These are phyloP conservation scores for Aspergillus homomorphus DNA, from an alignment of 495 filamentous ascomycete genomes.

Conservation along the genomic window DNA sequence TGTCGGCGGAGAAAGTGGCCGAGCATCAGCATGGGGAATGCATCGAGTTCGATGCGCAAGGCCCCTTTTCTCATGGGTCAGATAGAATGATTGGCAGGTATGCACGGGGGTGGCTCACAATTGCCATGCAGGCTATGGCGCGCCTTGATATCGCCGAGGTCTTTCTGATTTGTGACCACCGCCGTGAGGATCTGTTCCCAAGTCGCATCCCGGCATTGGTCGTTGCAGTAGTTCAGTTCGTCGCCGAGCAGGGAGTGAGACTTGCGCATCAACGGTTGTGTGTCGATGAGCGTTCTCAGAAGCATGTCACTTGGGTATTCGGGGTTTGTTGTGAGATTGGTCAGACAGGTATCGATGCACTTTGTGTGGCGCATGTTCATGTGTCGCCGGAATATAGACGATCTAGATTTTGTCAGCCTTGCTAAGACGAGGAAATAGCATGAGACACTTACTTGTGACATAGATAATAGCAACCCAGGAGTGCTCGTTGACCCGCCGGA, in stretches of 20 bases:
- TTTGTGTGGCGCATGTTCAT: conserved; percentile 7
- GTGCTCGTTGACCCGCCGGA: conserved; percentile 2
- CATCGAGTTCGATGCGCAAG: neutral
- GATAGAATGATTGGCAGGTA: neutral
- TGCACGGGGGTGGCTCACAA: neutral
- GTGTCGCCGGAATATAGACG: conserved; percentile 7
- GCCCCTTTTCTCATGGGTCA: neutral
- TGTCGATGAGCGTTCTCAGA: neutral
- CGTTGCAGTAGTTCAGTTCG: neutral
- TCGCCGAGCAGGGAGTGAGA: neutral
- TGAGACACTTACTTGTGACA: conserved; percentile 3
- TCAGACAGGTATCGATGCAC: conserved; percentile 7
- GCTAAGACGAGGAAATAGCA: neutral
- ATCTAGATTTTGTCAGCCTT: neutral
- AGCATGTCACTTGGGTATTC: conserved; percentile 6
- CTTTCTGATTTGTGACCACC: neutral
- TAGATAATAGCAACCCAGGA: conserved; percentile 6
- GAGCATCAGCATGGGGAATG: neutral
- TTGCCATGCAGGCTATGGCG: neutral
- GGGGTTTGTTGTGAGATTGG: neutral
- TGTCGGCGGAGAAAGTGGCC: neutral
- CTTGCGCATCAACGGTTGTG: neutral
- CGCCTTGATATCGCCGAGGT: neutral
- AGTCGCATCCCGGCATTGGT: neutral
- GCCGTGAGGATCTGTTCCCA: neutral